A percentile compares a stretch with the other conserved stretches of the same genome.
phyloP scores from a whole-genome alignment of 164 flowering plant genomes.

The Akebia trifoliata region DNA sequence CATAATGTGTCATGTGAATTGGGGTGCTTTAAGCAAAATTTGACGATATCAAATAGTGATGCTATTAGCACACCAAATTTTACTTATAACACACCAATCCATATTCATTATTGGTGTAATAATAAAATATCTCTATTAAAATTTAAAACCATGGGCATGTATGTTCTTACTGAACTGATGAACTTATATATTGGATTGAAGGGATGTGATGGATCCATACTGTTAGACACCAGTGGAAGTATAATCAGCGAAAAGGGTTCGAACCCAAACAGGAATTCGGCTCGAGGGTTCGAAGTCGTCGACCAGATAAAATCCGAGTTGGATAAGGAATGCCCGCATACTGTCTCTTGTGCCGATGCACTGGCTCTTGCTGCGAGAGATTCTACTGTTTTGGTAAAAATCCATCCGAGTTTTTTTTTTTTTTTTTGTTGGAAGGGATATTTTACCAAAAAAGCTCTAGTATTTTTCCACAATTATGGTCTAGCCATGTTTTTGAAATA shows the following conservation, averaged over 20 bases:
- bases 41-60: no score
- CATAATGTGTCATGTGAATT: no score
- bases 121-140: no score
- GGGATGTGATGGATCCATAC: slow-evolving; percentile 91
- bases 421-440: no score
- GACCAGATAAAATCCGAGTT: slow-evolving; percentile 80
- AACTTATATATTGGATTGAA: slow-evolving; percentile 19
- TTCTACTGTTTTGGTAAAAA: slow-evolving; percentile 64
- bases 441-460: no score
- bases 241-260: slow-evolving; percentile 73
- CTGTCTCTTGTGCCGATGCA: slow-evolving; percentile 92
- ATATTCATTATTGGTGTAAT: no score
- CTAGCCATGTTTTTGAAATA: no score
- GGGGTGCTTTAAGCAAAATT: no score
- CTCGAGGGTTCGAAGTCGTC: slow-evolving; percentile 77
- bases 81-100: no score
- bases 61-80: no score
- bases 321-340: slow-evolving; percentile 78
- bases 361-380: slow-evolving; percentile 87
- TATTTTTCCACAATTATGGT: no score
- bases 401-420: background rate
- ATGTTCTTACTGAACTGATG: background rate
- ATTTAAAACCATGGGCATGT: no score
- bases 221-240: slow-evolving; percentile 64
- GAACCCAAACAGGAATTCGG: slow-evolving; percentile 68